These are phyloP conservation scores for Cymbopogon citratus DNA, from an alignment of 176 grass and related monocot species.

Conservation along the genomic window DNA sequence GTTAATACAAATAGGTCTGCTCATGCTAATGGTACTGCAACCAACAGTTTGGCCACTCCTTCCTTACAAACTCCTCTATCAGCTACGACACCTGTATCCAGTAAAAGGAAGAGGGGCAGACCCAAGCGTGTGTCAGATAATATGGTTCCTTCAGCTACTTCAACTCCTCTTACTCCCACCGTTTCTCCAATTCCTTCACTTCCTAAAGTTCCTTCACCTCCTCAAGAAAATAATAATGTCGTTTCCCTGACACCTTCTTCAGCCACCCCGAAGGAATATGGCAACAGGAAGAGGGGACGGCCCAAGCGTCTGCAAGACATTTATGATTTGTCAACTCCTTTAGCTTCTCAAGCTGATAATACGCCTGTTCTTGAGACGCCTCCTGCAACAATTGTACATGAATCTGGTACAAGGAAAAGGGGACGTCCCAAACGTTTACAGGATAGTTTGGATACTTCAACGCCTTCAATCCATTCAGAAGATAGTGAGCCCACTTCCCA, in stretches of 20 bases:
- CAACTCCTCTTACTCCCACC: not conserved
- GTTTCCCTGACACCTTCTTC: conserved; percentile 18
- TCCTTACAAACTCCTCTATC: conserved; percentile 16
- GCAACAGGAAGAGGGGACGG: conserved; percentile 39
- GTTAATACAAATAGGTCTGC: conserved; percentile 31
- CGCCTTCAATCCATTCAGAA: conserved; percentile 25
- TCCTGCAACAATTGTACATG: conserved; percentile 1
- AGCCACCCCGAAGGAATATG: conserved; percentile 16
- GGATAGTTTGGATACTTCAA: conserved; percentile 19
- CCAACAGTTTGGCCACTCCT: not conserved
- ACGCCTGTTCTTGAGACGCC: conserved; percentile 14
- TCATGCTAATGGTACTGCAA: conserved; percentile 25
- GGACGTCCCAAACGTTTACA: conserved; percentile 26
- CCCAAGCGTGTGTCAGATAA: conserved; percentile 17
- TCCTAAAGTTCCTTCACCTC: conserved; percentile 19
- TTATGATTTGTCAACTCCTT: not conserved
- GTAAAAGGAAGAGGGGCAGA: conserved; percentile 40
- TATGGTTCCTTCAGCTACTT: conserved; percentile 8
- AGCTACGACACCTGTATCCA: not conserved
- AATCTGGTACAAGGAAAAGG: conserved; percentile 31
- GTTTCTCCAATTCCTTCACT: not conserved
- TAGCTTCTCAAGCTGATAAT: conserved; percentile 10
- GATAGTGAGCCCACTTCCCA: not conserved
- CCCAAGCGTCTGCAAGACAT: conserved; percentile 13
- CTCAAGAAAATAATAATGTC: conserved; percentile 7